These are phyloP conservation scores for Trifolium dubium DNA, from an alignment of 306 rosid species.

Conservation along the genomic window DNA sequence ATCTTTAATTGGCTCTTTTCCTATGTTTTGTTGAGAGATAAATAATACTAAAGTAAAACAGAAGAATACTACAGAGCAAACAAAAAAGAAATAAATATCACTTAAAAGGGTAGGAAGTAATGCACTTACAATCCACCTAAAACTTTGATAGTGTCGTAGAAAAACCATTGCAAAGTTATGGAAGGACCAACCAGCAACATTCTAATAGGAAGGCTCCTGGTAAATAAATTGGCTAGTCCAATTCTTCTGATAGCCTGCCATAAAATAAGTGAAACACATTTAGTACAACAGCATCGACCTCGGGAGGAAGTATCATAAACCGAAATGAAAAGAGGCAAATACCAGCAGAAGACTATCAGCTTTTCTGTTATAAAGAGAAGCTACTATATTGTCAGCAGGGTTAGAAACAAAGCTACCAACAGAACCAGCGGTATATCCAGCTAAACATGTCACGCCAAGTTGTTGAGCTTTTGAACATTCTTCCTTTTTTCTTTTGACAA, in stretches of 20 bases:
- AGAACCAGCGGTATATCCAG: slow-evolving; percentile 71
- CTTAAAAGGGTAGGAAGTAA: slow-evolving; percentile 38
- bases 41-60: slow-evolving; percentile 7
- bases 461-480: slow-evolving; percentile 63
- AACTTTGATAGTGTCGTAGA: slow-evolving; percentile 87
- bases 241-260: slow-evolving; percentile 83
- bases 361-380: slow-evolving; percentile 63
- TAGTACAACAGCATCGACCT: slow-evolving; percentile 21
- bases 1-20: neutral
- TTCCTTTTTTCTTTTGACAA: slow-evolving; percentile 56
- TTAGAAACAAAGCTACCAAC: slow-evolving; percentile 66
- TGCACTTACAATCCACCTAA: slow-evolving; percentile 84
- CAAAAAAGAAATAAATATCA: slow-evolving; percentile 19
- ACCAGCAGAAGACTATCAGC: slow-evolving; percentile 65
- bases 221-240: slow-evolving; percentile 75
- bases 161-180: slow-evolving; percentile 91
- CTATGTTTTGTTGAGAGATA: neutral
- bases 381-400: slow-evolving; percentile 65
- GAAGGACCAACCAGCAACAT: slow-evolving; percentile 81
- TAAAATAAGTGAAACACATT: slow-evolving; percentile 26
- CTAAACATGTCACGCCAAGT: slow-evolving; percentile 66
- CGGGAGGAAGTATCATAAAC: slow-evolving; percentile 25
- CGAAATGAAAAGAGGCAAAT: slow-evolving; percentile 20
- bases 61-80: slow-evolving; percentile 16
- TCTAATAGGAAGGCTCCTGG: slow-evolving; percentile 91